Percentiles rank a stretch among this genome's conserved stretches.
Conservation (phyloP, 1,139 yeast species). For the Suhomyces bokatorum region DNA sequence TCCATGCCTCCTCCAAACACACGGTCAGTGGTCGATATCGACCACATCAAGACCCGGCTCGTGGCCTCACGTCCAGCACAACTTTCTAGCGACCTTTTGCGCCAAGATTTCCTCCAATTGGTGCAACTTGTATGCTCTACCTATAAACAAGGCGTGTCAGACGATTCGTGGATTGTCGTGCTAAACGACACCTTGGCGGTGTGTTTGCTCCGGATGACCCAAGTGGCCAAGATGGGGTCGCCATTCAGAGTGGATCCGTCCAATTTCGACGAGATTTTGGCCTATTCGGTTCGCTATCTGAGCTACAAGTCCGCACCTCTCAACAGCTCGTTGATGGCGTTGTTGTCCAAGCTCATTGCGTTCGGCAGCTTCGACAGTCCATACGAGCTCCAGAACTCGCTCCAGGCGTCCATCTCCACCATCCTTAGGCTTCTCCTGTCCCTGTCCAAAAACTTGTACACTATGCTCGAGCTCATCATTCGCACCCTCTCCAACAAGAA, state of each 20-base stretch:
- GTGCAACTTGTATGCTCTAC: slow-evolving; percentile 1
- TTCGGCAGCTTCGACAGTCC: slow-evolving; percentile 27
- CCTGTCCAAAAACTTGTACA: slow-evolving; percentile 59
- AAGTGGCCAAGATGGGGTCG: slow-evolving; percentile 19
- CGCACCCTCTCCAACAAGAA: slow-evolving; percentile 38
- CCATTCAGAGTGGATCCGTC: slow-evolving; percentile 5
- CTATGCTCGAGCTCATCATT: slow-evolving; percentile 56
- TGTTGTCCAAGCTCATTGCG: slow-evolving; percentile 53
- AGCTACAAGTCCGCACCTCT: slow-evolving; percentile 70
- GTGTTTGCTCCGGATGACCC: slow-evolving; percentile 60
- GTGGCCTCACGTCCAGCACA: slow-evolving; percentile 5
- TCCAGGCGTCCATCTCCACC: neutral
- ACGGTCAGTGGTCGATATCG: slow-evolving; percentile 2
- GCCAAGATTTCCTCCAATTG: slow-evolving; percentile 1
- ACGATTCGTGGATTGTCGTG: slow-evolving; percentile 18
- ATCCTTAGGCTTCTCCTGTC: slow-evolving; percentile 20
- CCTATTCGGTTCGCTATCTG: slow-evolving; percentile 66
- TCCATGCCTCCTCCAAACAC: slow-evolving; percentile 6
- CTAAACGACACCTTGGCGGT: slow-evolving; percentile 64
- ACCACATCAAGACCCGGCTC: slow-evolving; percentile 7
- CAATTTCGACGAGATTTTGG: slow-evolving; percentile 31
- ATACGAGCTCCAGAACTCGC: slow-evolving; percentile 1
- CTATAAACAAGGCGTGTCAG: slow-evolving; percentile 11
- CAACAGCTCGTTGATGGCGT: slow-evolving; percentile 63
- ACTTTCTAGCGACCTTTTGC: neutral